Base-by-base conservation (phyloP, 2,329 filamentous ascomycete species). In the Ophiosphaerella narmari region DNA sequence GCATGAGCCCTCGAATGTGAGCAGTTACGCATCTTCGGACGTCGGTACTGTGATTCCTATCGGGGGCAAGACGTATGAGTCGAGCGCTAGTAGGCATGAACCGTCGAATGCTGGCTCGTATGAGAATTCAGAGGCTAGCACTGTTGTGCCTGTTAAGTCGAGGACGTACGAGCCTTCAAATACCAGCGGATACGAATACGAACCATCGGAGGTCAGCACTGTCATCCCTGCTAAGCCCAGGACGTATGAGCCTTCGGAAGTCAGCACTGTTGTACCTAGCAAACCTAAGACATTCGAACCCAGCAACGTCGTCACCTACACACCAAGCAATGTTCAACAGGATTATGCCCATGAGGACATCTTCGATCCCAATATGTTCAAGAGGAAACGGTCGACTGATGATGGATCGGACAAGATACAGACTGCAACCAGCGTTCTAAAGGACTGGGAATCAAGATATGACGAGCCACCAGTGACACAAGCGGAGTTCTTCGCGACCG, bases 341-440 rank as follows among this genome's bases (percentile, higher is more conserved):
- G 68, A 71, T 48, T 70, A 72, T 21, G 64, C 64, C 46, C 76
- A 79, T 39, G 77, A 79, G 12, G 76, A 78, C 13, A 71, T 79
- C 32, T 77, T 74, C 57, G 72, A 79, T 37, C 76, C 73, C 0
- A 67, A 77, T 33, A 74, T 77, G 34, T 79, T 79, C 66, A 75
- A 73, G 56, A 75, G 73, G 57, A 72, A 69, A 26, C 18, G 26
- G 26, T 11, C 26, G 26, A 18, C 39, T 13, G 18, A 16, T 18
- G 14, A 13, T 32, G 26, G 13, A 8, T 32, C 16, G 11, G 13
- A 6, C 11, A 31, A 32, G 54, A 70, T 69, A 49, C 62, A 69
- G 18, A 68, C 72, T n/a, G 72, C 75, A 4, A 64, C 67, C 7
- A 72, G 75, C 26, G 68, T 80, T 12, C 64, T 78, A 24, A 61